phyloP scores from a whole-genome alignment of 495 filamentous ascomycete genomes.

The Xylaria curta region DNA sequence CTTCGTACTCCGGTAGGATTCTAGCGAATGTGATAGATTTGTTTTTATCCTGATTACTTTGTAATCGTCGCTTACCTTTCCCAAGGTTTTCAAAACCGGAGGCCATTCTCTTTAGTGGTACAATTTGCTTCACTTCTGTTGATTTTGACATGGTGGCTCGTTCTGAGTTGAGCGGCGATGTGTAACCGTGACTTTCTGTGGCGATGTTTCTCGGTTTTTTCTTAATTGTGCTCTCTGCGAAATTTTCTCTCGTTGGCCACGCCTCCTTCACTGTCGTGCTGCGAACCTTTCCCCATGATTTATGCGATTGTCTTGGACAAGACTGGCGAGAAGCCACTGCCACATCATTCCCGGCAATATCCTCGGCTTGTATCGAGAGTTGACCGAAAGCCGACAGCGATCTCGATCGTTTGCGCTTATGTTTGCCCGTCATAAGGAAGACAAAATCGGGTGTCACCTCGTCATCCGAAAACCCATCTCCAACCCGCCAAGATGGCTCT shows the following conservation, averaged over 20 bases:
- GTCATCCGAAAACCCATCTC: constrained; percentile 39
- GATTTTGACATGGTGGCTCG: background rate
- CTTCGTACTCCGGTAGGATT: background rate
- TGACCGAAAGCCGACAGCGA: constrained; percentile 31
- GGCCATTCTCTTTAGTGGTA: constrained; percentile 27
- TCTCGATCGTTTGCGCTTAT: constrained; percentile 31
- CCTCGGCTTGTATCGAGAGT: constrained; percentile 32
- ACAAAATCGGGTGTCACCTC: constrained; percentile 31
- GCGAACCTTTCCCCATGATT: constrained; percentile 3
- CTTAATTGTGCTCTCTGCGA: constrained; percentile 30
- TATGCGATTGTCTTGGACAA: background rate
- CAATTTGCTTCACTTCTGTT: background rate
- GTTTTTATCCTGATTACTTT: background rate
- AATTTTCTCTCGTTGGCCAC: constrained; percentile 39
- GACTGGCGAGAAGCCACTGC: background rate
- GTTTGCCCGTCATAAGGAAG: constrained; percentile 24
- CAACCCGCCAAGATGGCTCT: constrained; percentile 31
- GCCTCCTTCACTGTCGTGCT: constrained; percentile 26
- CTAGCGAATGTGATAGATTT: background rate
- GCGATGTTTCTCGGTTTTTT: constrained; percentile 6
- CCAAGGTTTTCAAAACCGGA: constrained; percentile 39
- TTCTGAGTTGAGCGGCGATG: background rate
- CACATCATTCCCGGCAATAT: background rate
- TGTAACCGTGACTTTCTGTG: constrained; percentile 3
- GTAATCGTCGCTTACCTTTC: background rate